phyloP scores from a whole-genome alignment of 148 eudicot genomes.

The Rhododendron griersonianum region DNA sequence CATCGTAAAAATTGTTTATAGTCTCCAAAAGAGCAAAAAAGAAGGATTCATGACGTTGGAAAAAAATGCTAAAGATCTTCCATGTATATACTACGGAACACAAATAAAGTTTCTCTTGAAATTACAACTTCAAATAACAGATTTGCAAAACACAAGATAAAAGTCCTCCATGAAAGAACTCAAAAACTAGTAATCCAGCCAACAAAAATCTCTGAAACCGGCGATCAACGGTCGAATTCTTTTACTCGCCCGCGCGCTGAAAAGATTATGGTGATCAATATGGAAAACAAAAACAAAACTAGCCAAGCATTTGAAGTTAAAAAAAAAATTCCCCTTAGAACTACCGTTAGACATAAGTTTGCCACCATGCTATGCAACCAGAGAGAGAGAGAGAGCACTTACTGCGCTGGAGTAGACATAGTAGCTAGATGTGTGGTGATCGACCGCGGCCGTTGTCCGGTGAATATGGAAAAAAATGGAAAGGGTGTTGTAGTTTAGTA shows the following conservation, averaged over 20 bases:
- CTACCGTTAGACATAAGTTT: not conserved
- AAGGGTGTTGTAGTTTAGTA: not conserved
- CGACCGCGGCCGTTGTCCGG: not conserved
- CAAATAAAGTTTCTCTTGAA: not conserved
- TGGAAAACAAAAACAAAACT: not conserved
- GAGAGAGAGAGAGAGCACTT: conserved; percentile 12
- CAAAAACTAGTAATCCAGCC: not conserved
- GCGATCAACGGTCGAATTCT: not conserved
- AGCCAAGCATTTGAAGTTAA: not conserved
- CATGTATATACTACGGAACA: too few species aligned
- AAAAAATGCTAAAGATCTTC: too few species aligned
- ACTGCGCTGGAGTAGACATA: conserved; percentile 17
- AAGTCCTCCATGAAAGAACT: not conserved
- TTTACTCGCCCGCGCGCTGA: not conserved
- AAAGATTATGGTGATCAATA: not conserved
- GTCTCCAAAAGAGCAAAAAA: too few species aligned
- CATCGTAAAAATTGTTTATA: not conserved
- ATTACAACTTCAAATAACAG: not conserved
- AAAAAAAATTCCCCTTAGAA: not conserved
- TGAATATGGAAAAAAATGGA: not conserved
- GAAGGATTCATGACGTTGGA: too few species aligned
- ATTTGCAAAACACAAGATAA: not conserved
- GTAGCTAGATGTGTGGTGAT: not conserved
- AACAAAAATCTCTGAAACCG: not conserved
- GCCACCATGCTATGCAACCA: too few species aligned